A percentile compares a stretch with the other conserved stretches of the same genome.
phyloP scores from a whole-genome alignment of 441 rosid genomes.

The Jatropha multifida region DNA sequence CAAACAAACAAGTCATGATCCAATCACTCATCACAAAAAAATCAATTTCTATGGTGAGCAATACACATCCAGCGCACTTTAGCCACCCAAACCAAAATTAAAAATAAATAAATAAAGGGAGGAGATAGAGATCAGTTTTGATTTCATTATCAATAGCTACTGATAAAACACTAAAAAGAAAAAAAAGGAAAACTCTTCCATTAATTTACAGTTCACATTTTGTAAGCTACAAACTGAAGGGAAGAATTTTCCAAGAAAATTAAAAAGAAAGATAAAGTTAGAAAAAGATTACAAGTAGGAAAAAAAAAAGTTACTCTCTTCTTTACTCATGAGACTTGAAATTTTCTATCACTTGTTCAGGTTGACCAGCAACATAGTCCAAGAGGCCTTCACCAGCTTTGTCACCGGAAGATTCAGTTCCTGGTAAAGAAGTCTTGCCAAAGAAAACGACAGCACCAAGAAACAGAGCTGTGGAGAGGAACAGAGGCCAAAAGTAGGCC shows the following conservation, averaged over 20 bases:
- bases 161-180: not conserved
- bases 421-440: conserved; percentile 46
- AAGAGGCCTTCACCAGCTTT: conserved; percentile 64
- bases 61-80: not conserved
- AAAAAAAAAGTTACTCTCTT: not conserved
- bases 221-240: too few relatives aligned
- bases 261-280: not conserved
- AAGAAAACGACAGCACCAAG: conserved; percentile 68
- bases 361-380: conserved; percentile 75
- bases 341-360: conserved; percentile 37
- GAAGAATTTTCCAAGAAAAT: not conserved
- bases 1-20: not conserved
- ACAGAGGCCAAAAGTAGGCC: conserved; percentile 82
- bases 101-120: not conserved
- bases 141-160: not conserved
- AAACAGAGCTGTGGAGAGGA: conserved; percentile 82
- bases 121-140: not conserved
- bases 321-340: conserved; percentile 26
- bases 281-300: not conserved
- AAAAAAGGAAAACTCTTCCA: not conserved
- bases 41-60: not conserved
- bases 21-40: not conserved
- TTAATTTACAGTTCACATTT: not conserved
- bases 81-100: not conserved
- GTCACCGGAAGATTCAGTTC: conserved; percentile 37